Conservation (phyloP, 345 rosid species). For the Reutealis trisperma region DNA sequence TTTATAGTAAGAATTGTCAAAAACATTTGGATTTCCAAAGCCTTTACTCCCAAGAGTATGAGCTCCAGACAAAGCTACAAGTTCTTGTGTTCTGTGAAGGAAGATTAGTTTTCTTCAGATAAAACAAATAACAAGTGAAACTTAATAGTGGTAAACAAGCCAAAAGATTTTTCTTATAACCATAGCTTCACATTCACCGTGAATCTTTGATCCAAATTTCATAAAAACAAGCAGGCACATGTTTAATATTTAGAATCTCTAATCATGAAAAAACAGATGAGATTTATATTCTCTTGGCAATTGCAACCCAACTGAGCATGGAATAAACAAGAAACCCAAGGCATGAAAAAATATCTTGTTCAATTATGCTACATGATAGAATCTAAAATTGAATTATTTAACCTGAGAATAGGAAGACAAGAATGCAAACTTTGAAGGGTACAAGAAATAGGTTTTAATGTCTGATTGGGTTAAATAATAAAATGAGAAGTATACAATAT, state of each 20-base stretch:
- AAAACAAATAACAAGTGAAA: not conserved
- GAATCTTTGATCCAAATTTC: not conserved
- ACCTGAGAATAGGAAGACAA: no score
- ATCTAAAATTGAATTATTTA: no score
- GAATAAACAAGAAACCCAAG: no score
- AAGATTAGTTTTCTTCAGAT: not conserved
- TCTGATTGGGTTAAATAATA: no score
- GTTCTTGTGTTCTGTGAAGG: slow-evolving; percentile 63
- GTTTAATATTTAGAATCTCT: not conserved
- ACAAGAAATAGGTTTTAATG: no score
- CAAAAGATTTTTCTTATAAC: not conserved
- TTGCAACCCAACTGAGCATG: no score
- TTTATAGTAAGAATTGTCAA: slow-evolving; percentile 84
- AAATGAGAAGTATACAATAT: no score
- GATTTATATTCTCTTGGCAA: no score
- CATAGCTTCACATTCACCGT: not conserved
- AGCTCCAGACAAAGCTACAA: slow-evolving; percentile 86
- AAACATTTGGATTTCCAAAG: slow-evolving; percentile 68
- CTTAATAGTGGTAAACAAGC: not conserved
- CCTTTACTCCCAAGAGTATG: slow-evolving; percentile 92
- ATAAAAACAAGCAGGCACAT: no score
- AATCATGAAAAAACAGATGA: not conserved
- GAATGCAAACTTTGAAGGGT: no score
- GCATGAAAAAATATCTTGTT: no score
- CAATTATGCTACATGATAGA: no score